A percentile compares a stretch with the other conserved stretches of the same genome.
These are phyloP conservation scores for Aureobasidium subglaciale DNA, from an alignment of 2,329 filamentous ascomycete species.

Conservation along the genomic window DNA sequence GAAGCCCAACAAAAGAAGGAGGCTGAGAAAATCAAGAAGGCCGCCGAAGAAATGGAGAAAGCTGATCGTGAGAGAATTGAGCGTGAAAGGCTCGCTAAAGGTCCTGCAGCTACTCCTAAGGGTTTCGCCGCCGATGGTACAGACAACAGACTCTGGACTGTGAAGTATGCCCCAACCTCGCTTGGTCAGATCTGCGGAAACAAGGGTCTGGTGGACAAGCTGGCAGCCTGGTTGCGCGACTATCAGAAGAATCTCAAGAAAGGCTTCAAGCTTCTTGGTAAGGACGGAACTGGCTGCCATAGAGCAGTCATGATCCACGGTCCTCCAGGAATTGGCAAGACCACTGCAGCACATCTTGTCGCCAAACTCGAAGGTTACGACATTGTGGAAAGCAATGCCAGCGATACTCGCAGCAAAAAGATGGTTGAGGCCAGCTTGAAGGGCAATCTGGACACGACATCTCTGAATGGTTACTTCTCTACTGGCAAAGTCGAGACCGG, in stretches of 20 bases:
- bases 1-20: conserved; percentile 80
- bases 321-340: conserved; percentile 94
- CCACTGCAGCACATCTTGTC: conserved; percentile 89
- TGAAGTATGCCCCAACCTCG: conserved; percentile 84
- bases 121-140: conserved; percentile 25
- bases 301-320: conserved; percentile 94
- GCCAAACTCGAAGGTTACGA: conserved; percentile 91
- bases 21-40: conserved; percentile 70
- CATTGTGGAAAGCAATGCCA: conserved; percentile 90
- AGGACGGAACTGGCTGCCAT: conserved; percentile 74
- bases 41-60: conserved; percentile 77
- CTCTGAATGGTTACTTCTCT: conserved; percentile 83
- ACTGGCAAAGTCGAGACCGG: conserved; percentile 69
- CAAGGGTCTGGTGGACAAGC: conserved; percentile 79
- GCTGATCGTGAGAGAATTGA: conserved; percentile 68
- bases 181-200: conserved; percentile 91
- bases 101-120: conserved; percentile 32
- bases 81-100: conserved; percentile 43
- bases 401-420: conserved; percentile 92
- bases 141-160: conserved; percentile 75
- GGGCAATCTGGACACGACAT: conserved; percentile 90
- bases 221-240: conserved; percentile 77
- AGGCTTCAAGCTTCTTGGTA: conserved; percentile 73
- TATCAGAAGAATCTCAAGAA: conserved; percentile 75
- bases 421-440: conserved; percentile 82